A percentile compares a stretch with the other conserved stretches of the same genome.
These are phyloP conservation scores for Ophiostoma triangulosporum DNA, from an alignment of 2,329 filamentous ascomycete genomes.

Conservation along the genomic window DNA sequence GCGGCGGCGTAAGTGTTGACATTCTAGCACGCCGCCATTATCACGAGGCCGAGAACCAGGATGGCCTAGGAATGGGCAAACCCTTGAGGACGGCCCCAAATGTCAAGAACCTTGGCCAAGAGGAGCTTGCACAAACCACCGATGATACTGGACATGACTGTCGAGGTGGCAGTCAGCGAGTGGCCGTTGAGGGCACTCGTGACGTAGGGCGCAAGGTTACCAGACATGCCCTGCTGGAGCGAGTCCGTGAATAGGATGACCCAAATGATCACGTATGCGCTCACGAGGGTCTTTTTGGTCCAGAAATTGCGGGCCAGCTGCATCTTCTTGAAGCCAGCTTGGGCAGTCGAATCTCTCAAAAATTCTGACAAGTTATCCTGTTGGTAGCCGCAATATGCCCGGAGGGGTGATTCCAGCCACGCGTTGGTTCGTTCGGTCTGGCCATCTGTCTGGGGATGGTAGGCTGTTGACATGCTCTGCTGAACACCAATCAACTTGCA, in stretches of 20 bases:
- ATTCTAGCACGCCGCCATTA: conserved; percentile 19
- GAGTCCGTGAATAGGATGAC: conserved; percentile 17
- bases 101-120: conserved; percentile 11
- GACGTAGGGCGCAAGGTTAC: conserved; percentile 31
- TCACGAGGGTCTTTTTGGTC: not conserved
- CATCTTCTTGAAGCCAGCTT: not conserved
- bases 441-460: no score
- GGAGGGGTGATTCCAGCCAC: no score
- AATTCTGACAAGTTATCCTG: no score
- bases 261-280: conserved; percentile 9
- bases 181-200: conserved; percentile 38
- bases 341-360: not conserved
- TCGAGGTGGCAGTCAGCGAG: conserved; percentile 37
- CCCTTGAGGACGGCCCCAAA: not conserved
- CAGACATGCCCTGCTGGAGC: conserved; percentile 23
- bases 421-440: no score
- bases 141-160: conserved; percentile 40
- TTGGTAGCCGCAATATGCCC: no score
- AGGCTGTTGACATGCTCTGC: no score
- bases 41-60: conserved; percentile 37
- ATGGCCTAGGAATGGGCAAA: conserved; percentile 34
- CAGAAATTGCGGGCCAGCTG: not conserved
- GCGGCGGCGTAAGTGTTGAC: conserved; percentile 30
- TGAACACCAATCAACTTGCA: no score
- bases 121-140: conserved; percentile 48